Base-by-base conservation (phyloP, 164 flowering plant genomes). In the Nelumbo lutea region DNA sequence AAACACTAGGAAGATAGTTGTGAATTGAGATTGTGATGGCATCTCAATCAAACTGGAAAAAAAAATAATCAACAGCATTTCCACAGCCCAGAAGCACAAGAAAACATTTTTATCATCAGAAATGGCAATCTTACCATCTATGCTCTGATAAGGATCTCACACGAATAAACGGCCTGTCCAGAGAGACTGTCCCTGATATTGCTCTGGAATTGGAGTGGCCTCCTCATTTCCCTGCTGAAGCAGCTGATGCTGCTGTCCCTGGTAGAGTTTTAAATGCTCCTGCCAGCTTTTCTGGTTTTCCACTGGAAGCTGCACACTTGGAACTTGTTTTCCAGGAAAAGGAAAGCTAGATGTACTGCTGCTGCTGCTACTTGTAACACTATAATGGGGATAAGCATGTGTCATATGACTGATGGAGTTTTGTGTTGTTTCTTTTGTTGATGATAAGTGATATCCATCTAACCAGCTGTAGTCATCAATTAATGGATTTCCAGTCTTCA, bases 381-480 rank as follows among this genome's bases (percentile, higher is more conserved):
- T 27, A 27, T 27, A 56, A 56, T 64, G 80, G 3, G 79, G 59
- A 52, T 68, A 72, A 7, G 60, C 66, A 40, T 77, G 72, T 45
- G 75, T 72, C 11, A 73, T 43, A n/a, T 68, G 72, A 69, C 74
- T 70, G 46, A 74, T 44, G 9, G 85, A 71, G 71, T 72, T 81
- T 64, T 71, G 67, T 14, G 77, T 80, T n/a, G 42, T 40, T 53
- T 76, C 79, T 42, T 74, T 73, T 1, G 66, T 67, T 10, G 85
- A 72, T 38, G 89, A 78, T 70, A 84, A 47, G 71, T 86, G 87
- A 83, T 90, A 88, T 8, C 88, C 97, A 84, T 91, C 96, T 68
- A 90, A 77, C 97, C 96, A 91, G 75, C 92, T 89, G 76, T 91
- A 89, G 76, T 91, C 91, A 82, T 91, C 98, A 72, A 82, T 61